Conservation (phyloP, 768 basidiomycete species). For the Lactarius trivialis region DNA sequence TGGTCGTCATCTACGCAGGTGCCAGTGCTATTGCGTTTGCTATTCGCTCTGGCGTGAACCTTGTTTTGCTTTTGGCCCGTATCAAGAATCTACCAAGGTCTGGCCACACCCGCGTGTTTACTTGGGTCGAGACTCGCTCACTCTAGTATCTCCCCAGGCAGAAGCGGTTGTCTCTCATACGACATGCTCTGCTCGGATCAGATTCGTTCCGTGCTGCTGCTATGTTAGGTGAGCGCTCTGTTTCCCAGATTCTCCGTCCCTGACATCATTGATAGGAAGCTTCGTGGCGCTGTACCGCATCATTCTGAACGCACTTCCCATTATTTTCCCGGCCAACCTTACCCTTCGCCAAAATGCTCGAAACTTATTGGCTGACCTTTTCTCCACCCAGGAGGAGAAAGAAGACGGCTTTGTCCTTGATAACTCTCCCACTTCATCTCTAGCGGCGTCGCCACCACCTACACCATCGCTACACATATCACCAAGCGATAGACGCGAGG, state of each 20-base stretch:
- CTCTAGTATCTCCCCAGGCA: slow-evolving; percentile 36
- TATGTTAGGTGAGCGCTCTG: slow-evolving; percentile 62
- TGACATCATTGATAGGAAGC: slow-evolving; percentile 41
- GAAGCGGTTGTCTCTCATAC: slow-evolving; percentile 57
- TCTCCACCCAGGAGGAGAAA: slow-evolving; percentile 21
- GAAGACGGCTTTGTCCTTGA: slow-evolving; percentile 23
- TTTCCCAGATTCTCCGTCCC: neutral
- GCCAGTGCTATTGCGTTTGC: slow-evolving; percentile 75
- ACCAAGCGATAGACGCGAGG: slow-evolving; percentile 31
- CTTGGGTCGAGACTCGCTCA: neutral
- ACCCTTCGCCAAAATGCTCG: slow-evolving; percentile 23
- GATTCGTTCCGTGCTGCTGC: slow-evolving; percentile 82
- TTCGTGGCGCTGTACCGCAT: slow-evolving; percentile 77
- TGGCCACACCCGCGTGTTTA: slow-evolving; percentile 22
- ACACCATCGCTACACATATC: slow-evolving; percentile 12
- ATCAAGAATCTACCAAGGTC: slow-evolving; percentile 64
- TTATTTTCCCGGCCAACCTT: slow-evolving; percentile 45
- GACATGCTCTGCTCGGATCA: slow-evolving; percentile 75
- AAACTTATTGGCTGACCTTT: slow-evolving; percentile 27
- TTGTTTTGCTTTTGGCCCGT: slow-evolving; percentile 70
- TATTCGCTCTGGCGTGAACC: slow-evolving; percentile 76
- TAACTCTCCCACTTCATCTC: slow-evolving; percentile 17
- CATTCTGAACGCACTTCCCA: slow-evolving; percentile 69
- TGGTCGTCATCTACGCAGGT: slow-evolving; percentile 39
- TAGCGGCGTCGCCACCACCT: slow-evolving; percentile 24